Evolutionary conservation across 495 filamentous ascomycete species (phyloP), one percentile per base, ranked within the genome.

Genomic region (Talaromyces trachyspermus): DNA sequence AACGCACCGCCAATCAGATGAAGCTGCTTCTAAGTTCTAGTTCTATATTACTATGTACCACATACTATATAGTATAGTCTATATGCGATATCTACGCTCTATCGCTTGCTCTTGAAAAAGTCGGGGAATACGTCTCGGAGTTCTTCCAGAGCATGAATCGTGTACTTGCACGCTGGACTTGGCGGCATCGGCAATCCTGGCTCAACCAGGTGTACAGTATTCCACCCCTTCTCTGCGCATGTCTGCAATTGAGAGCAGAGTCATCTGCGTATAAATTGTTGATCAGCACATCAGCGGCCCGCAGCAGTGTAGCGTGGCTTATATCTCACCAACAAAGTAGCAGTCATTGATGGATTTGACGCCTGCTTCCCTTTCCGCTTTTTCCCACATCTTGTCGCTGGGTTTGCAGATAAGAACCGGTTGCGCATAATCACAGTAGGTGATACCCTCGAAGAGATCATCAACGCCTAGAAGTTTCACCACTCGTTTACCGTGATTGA

Each of bases 401-500:
- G 92, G 92, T 66, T 98, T 98, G 66, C 90, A 95, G 32, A 89
- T 52, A 47, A 98, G 68, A 5, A 71, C 78, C 37, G 74, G 56
- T 8, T 74, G 53, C 29, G 61, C 67, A 63, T 96, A 98, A 60
- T 98, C 86, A 57, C 92, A 98, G 56, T 79, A 96, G 0, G 92
- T 96, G 49, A 96, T 73, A 0, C 91, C 91, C 54, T 95, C 91
- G 61, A 97, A 97, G 20, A 88, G 64, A 63, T 94, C 88, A 10
- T 94, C 88, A 15, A 97, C 64, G 22, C 77, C 82, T 2, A 99
- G 71, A 22, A 99, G 61, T 52, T 74, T 79, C 12, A 97, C 77
- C 6, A 99, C 92, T 15, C 89, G 67, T 51, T 76, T 80, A 5
- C 78, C 94, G 57, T 99, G 94, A 35, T 72, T 97, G 52, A 95